Conservation (phyloP, 805 yeast genomes). For the Candida tallmaniae region DNA sequence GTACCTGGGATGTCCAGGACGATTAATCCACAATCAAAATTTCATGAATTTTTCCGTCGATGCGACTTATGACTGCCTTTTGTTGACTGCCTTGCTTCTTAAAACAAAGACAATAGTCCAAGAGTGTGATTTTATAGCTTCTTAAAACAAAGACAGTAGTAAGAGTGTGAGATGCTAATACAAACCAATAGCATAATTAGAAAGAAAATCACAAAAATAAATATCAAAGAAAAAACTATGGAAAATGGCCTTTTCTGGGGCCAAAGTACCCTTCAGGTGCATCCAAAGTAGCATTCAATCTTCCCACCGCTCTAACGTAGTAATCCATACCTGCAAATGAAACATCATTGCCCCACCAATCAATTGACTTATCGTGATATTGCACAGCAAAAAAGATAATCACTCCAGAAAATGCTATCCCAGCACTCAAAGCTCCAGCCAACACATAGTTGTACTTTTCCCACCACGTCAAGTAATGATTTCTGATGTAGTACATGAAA, state of each 20-base stretch:
- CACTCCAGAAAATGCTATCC: slow-evolving; percentile 26
- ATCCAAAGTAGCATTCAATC: slow-evolving; percentile 7
- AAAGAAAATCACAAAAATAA: too few relatives aligned
- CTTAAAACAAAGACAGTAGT: too few relatives aligned
- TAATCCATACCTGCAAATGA: slow-evolving; percentile 29
- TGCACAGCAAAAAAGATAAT: slow-evolving; percentile 32
- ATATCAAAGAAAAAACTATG: too few relatives aligned
- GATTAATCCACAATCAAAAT: slow-evolving; percentile 2
- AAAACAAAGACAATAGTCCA: too few relatives aligned
- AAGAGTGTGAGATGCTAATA: too few relatives aligned
- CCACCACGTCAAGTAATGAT: slow-evolving; percentile 24
- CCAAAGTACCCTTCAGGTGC: slow-evolving; percentile 29
- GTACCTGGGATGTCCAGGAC: slow-evolving; percentile 5
- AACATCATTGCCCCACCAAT: slow-evolving; percentile 24
- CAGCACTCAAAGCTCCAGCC: slow-evolving; percentile 23
- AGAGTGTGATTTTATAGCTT: too few relatives aligned
- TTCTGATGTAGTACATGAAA: slow-evolving; percentile 23
- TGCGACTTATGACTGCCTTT: too few relatives aligned
- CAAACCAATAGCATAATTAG: too few relatives aligned
- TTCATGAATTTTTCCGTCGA: slow-evolving; percentile 1
- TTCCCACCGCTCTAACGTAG: neutral
- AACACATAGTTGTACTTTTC: slow-evolving; percentile 28
- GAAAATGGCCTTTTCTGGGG: slow-evolving; percentile 22
- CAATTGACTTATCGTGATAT: slow-evolving; percentile 19
- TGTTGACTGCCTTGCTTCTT: too few relatives aligned